Conservation (phyloP, 148 eudicot species). For the Fagopyrum homotropicum region DNA sequence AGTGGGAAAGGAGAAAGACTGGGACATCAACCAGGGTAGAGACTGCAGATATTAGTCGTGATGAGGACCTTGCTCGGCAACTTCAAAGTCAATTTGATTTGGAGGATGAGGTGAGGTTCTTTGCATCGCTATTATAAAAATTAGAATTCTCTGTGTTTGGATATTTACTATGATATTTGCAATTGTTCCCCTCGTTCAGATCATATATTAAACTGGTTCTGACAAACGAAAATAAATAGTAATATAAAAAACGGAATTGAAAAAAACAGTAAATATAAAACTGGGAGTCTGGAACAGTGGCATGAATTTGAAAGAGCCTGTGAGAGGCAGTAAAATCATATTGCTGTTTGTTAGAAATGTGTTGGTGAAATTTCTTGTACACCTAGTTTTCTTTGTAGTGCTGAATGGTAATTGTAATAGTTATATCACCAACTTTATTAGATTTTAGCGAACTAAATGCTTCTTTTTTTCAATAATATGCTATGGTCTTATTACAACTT, state of each 20-base stretch:
- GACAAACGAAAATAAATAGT: background rate
- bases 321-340: background rate
- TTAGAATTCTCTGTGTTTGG: background rate
- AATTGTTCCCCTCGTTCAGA: background rate
- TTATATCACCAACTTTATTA: background rate
- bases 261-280: background rate
- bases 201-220: background rate
- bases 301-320: background rate
- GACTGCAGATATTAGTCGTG: constrained; percentile 38
- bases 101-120: constrained; percentile 62
- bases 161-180: background rate
- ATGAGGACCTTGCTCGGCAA: constrained; percentile 76
- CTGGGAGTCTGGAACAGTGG: background rate
- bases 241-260: background rate
- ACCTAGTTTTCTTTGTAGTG: background rate
- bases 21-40: constrained; percentile 30
- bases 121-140: background rate
- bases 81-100: constrained; percentile 80
- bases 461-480: background rate
- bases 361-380: background rate
- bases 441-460: background rate
- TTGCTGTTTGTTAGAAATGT: background rate
- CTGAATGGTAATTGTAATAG: background rate
- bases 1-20: constrained; percentile 79
- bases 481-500: background rate